phyloP scores from a whole-genome alignment of 768 basidiomycete genomes.

The Leccinellum albellum region DNA sequence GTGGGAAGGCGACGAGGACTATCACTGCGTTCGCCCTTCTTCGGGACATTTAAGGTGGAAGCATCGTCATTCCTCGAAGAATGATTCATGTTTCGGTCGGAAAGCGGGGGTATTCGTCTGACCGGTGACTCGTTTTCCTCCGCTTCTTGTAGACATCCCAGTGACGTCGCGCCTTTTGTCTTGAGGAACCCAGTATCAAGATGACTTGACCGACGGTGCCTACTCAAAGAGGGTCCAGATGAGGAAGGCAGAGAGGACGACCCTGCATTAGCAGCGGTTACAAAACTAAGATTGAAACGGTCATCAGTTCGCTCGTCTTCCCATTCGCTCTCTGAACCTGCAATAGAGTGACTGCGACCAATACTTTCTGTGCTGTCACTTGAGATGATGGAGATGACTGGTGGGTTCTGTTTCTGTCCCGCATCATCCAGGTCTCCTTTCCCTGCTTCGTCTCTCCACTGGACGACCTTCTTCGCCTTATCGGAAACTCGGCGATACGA shows the following conservation, averaged over 20 bases:
- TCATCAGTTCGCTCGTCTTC: conserved; percentile 87
- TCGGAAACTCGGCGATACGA: conserved; percentile 65
- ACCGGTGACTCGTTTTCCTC: conserved; percentile 53
- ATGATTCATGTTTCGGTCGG: conserved; percentile 67
- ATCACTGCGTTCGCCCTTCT: conserved; percentile 33
- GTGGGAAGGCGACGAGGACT: conserved; percentile 51
- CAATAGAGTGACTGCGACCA: conserved; percentile 39
- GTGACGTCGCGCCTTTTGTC: conserved; percentile 43
- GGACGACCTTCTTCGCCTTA: conserved; percentile 72
- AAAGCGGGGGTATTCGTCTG: conserved; percentile 40
- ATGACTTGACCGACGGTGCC: conserved; percentile 59
- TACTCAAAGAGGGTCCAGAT: conserved; percentile 25
- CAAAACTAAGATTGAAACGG: conserved; percentile 56
- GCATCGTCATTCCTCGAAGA: conserved; percentile 24
- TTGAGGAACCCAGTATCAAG: conserved; percentile 68
- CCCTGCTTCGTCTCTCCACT: conserved; percentile 87
- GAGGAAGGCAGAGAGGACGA: conserved; percentile 38
- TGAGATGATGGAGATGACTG: conserved; percentile 28
- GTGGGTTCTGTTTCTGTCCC: conserved; percentile 31
- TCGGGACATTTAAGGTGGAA: conserved; percentile 29
- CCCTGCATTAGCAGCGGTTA: conserved; percentile 25
- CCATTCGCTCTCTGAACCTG: conserved; percentile 83
- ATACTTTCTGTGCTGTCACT: conserved; percentile 36
- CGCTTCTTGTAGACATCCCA: conserved; percentile 68
- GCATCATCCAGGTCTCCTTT: conserved; percentile 73